phyloP scores from a whole-genome alignment of 352 stramenopile genomes.

The Phytopythium aichiense region DNA sequence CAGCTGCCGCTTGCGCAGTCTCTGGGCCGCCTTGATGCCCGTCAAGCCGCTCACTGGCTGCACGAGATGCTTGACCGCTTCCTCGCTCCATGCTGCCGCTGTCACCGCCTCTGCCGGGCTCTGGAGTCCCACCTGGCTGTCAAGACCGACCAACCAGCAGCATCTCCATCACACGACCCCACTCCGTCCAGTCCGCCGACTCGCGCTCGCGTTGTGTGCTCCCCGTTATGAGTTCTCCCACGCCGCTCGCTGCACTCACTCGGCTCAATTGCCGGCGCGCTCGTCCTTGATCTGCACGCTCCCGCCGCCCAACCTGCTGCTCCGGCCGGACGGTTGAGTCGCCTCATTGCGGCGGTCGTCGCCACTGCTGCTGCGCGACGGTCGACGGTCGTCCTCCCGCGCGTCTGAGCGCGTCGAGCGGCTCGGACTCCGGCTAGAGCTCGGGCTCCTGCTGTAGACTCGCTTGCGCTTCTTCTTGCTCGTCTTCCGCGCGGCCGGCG shows the following conservation, averaged over 20 bases:
- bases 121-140: neutral
- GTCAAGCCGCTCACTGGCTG: neutral
- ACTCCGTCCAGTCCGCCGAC: neutral
- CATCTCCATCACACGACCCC: neutral
- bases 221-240: neutral
- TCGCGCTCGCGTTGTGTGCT: neutral
- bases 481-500: neutral
- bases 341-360: neutral
- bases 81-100: neutral
- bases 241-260: neutral
- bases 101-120: neutral
- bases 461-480: conserved; percentile 34
- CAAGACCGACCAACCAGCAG: neutral
- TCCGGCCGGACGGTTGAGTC: no score
- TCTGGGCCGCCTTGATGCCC: neutral
- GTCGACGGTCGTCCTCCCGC: neutral
- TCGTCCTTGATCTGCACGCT: conserved; percentile 1
- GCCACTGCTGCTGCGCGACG: neutral
- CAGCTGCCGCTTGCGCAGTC: neutral
- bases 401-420: neutral
- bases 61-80: neutral
- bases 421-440: conserved; percentile 5
- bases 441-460: conserved; percentile 18
- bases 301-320: neutral
- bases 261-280: neutral